Base-by-base conservation (phyloP, 768 basidiomycete species). In the Mrakia gelida region DNA sequence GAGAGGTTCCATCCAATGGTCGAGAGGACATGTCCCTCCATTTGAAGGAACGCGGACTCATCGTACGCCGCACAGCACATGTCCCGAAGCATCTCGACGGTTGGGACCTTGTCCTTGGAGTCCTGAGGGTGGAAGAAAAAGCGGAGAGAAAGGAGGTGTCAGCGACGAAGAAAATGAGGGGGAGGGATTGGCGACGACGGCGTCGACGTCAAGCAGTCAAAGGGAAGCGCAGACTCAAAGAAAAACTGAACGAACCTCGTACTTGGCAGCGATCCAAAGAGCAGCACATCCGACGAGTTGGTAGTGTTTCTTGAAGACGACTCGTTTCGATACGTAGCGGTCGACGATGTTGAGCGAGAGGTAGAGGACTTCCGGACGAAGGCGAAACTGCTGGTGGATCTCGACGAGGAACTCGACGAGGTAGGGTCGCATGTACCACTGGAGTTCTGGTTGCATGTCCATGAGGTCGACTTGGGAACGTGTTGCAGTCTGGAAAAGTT, bases 381-480 rank as follows among this genome's bases (percentile, higher is more conserved):
- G 90, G 71, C 95, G 92, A 87, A 97, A 96, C 80, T 94, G 94
- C 84, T 96, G 94, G 85, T 99, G 97, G 80, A 98, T 92, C 85
- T 99, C 97, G 83, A 99, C 93, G 83, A 99, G 90, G 86, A 99
- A 99, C 85, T 99, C 97, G 84, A 98, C 94, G 65, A 99, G 90
- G 87, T 93, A 96, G 49, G 94, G 94, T 54, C 97, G 93, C 97
- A 99, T 99, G 85, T 95, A 93, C 97, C 97, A 98, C 82, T 92
- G 89, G 83, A 99, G 94, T 85, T 99, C 97, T 49, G 97, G 96
- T 84, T 99, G 97, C 86, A 95, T 94, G 84, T 99, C 97, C 93
- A 99, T 99, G 72, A 94, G 94, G 80, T 94, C 89, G 54, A 91
- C 90, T n/a, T 92, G 94, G 41, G 92, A 92, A 89, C 93, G 92